Evolutionary conservation across 1,284 basidiomycete species (phyloP), one percentile per base, ranked within the genome.

Genomic region (Ganoderma lingzhi): DNA sequence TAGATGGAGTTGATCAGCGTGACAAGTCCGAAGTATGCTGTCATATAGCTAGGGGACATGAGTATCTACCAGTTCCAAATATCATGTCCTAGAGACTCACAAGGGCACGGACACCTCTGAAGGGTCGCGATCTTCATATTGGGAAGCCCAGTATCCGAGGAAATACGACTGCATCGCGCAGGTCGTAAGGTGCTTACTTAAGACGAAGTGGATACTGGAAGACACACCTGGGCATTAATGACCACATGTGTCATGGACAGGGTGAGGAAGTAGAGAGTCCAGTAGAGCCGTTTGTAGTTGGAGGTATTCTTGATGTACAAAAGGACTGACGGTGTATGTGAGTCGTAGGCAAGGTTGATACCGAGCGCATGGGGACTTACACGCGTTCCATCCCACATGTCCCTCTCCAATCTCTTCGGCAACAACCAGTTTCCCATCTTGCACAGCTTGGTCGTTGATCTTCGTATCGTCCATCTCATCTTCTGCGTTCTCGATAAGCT

Each of bases 351-450:
- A 35, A 56, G 55, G 3, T 0, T 12, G n/a, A 53, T 15, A 30
- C 23, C 30, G 32, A 28, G 2, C 15, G 3, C 15, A 51, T 8
- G 6, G 19, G 2, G 3, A 63, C 62, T 30, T 42, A 63, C 62
- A 32, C 3, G 62, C 62, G 12, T 19, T 19, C 62, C 62, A 84
- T 64, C 87, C 82, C 6, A 90, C 84, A 64, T 86, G 84, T 3
- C 89, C 90, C 67, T 86, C 81, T 2, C 84, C 82, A 65, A 89
- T 84, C 78, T 91, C 89, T 74, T 91, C 90, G 9, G 83, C 87
- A 15, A 89, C 80, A 39, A 89, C 82, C 3, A 90, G 79, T 71
- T 87, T 86, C 0, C 86, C 85, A 30, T 51, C 62, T 51, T 87
- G 86, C 0, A 85, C 85, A 28, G 19, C 32, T 14, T 51, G 48